Evolutionary conservation across 495 filamentous ascomycete species (phyloP).

Genomic region (Friedmanniomyces simplex): DNA sequence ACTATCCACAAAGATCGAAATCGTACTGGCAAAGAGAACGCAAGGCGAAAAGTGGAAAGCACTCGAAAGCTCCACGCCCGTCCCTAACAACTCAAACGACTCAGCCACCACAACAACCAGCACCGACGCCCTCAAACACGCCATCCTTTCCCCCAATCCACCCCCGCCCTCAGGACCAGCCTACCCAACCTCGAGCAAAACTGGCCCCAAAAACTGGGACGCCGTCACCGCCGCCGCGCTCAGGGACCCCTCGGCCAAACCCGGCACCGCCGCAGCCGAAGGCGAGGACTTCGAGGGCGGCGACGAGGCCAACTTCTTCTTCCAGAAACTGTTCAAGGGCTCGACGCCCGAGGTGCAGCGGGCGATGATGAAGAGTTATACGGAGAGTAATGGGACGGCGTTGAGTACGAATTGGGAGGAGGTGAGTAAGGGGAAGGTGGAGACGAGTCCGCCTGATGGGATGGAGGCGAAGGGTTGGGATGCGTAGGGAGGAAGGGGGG

Average conservation of each 20-base stretch:
- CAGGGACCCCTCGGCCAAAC: constrained; percentile 19
- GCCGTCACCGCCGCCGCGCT: constrained; percentile 40
- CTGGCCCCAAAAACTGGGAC: constrained; percentile 88
- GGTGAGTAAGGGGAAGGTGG: constrained; percentile 61
- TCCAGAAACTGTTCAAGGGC: constrained; percentile 78
- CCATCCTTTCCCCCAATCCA: background rate
- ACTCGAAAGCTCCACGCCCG: constrained; percentile 42
- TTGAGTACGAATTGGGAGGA: constrained; percentile 90
- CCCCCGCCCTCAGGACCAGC: constrained; percentile 36
- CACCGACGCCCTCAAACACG: constrained; percentile 2
- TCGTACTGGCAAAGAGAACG: constrained; percentile 57
- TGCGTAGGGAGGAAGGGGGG: background rate
- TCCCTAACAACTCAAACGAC: constrained; percentile 13
- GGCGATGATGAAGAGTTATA: constrained; percentile 96
- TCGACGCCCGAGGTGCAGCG: constrained; percentile 70
- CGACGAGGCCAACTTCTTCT: constrained; percentile 69
- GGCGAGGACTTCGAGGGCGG: constrained; percentile 56
- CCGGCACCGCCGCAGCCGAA: constrained; percentile 37
- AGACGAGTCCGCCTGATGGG: constrained; percentile 65
- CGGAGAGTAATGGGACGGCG: constrained; percentile 85
- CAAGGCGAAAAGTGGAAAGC: constrained; percentile 65
- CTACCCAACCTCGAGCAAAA: constrained; percentile 83
- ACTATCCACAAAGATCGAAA: constrained; percentile 74
- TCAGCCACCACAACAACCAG: background rate
- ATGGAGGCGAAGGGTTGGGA: constrained; percentile 54